phyloP scores from a whole-genome alignment of 306 rosid genomes.

The Quercus aquifolioides region DNA sequence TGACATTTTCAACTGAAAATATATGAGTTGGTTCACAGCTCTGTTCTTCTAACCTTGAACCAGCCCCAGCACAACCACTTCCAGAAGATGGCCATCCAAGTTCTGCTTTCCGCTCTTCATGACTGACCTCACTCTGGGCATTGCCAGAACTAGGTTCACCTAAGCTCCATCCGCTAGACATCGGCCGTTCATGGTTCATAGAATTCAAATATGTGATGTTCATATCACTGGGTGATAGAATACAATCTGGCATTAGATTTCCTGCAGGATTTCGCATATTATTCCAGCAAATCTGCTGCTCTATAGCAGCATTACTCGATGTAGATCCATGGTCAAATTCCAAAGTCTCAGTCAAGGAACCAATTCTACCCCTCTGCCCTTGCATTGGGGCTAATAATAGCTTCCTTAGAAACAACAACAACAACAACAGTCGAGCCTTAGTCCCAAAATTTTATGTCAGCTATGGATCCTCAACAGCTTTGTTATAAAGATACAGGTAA shows the following conservation, averaged over 20 bases:
- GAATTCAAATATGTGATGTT: constrained; percentile 53
- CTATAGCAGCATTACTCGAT: constrained; percentile 50
- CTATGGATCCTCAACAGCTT: constrained; percentile 9
- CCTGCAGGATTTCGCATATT: constrained; percentile 54
- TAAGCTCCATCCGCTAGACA: constrained; percentile 71
- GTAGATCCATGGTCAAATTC: constrained; percentile 83
- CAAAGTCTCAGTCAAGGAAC: constrained; percentile 73
- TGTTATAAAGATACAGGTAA: constrained; percentile 18
- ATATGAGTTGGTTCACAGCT: constrained; percentile 47
- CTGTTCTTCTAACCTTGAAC: constrained; percentile 57
- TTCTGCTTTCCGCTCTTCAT: constrained; percentile 65
- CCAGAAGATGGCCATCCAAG: constrained; percentile 66
- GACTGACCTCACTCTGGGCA: constrained; percentile 40
- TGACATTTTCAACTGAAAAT: constrained; percentile 49
- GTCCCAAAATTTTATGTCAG: no score
- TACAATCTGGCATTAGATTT: constrained; percentile 50
- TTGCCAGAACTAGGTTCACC: constrained; percentile 85
- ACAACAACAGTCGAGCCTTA: no score
- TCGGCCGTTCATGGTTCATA: constrained; percentile 55
- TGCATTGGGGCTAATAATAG: constrained; percentile 62
- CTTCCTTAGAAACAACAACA: constrained; percentile 12
- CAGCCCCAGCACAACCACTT: constrained; percentile 40
- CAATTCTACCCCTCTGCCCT: constrained; percentile 88
- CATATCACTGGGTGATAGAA: constrained; percentile 55
- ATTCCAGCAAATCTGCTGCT: constrained; percentile 74